Evolutionary conservation across 2,329 filamentous ascomycete genomes (phyloP), one percentile per base, ranked within the genome.

Genomic region (Tolypocladium paradoxum): DNA sequence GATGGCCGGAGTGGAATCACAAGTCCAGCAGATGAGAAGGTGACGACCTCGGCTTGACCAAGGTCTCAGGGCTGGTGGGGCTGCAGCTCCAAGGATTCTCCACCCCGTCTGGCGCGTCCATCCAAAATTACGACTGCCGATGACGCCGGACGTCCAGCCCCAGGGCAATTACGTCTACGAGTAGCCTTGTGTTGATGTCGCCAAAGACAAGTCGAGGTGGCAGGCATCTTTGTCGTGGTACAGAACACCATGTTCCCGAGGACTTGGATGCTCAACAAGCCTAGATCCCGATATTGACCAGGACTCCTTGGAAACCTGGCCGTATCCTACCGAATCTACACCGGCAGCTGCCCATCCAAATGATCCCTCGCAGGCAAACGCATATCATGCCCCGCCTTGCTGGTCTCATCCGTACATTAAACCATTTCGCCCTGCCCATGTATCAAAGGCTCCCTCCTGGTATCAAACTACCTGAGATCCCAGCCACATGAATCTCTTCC

Each of bases 61-160:
- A 5, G 49, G n/a, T 4, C 8, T 18, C 18, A 24, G 27, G 31
- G 27, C 12, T 22, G 20, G 27, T 29, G 49, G 49, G 37, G 29
- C 43, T 31, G 24, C 43, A 18, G 27, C 40, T 48, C 50, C 50
- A 38, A 31, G 50, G 50, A 48, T 52, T 52, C 50, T 43, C 50
- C 50, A 43, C 50, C 33, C n/a, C 20, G 47, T 35, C 20, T 27
- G 47, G 20, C 40, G 40, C 40, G 22, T 27, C 38, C 14, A n/a
- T 40, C 37, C 37, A 24, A 45, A 45, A 45, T 45, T 45, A 24
- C 40, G 27, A 29, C 40, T 45, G 40, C 38, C 2, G 2, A 38
- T 6, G n/a, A 12, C n/a, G 37, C n/a, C 2, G 36, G 6, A 11
- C 20, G 38, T 3, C 11, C n/a, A n/a, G 24, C 24, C 8, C 16